Evolutionary conservation across 1,284 basidiomycete genomes (phyloP), one percentile per base, ranked within the genome.

Genomic region (Fistulinella cinereoalba): DNA sequence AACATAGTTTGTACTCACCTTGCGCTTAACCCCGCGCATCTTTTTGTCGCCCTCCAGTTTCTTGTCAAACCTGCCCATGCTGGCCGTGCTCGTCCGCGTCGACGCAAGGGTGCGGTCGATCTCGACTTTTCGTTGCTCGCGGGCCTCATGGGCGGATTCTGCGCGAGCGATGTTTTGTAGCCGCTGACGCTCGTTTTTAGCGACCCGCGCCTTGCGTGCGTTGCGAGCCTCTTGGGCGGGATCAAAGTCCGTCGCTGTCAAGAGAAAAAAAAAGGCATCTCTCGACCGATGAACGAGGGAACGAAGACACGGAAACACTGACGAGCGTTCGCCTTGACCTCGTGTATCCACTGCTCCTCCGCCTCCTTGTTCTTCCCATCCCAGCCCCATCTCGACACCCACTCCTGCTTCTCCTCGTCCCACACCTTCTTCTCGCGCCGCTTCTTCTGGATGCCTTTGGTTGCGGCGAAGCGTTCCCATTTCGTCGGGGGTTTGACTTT

Each of bases 391-490:
- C 91, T 75, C 45, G 86, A 80, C 12, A 97, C 90, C 90, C 92
- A 99, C 33, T 91, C 90, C 68, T 96, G 89, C 58, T 79, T 81
- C 66, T 95, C 93, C 58, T 98, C 96, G 69, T 99, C 95, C 85
- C 91, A 99, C 8, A 87, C 81, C 64, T 86, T 84, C 72, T 81
- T 88, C 34, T 97, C 92, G 49, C 80, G 81, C 55, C 76, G 82
- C 63, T 76, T 84, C 60, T 94, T 81, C 57, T 83, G 81, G 61
- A 99, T 99, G 25, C 97, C 97, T 74, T 97, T 98, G 36, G 89
- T 85, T 47, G 85, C 84, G 13, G 96, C 96, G 62, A 98, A 99
- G 52, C 83, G 79, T 73, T 98, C 92, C 97, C 97, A 99, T 68
- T 97, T 99, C 13, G 96, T 98, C 40, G 80, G 80, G 4, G 89